A percentile compares a stretch with the other conserved stretches of the same genome.
Conservation (phyloP, 768 basidiomycete species). For the Peribolospora baueri region DNA sequence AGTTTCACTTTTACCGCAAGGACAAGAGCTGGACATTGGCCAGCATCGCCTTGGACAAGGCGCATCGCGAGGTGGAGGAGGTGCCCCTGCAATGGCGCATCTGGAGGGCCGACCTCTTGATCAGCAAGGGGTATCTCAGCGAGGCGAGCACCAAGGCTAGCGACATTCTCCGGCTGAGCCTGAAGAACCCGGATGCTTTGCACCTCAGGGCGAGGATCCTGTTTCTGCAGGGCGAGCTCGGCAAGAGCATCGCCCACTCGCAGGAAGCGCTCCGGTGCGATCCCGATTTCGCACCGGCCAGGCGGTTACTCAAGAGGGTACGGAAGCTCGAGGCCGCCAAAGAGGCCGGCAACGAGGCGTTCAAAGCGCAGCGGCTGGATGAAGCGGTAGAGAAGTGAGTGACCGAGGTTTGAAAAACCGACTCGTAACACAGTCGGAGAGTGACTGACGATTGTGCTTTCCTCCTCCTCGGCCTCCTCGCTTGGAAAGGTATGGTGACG, state of each 20-base stretch:
- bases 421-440: too few species aligned
- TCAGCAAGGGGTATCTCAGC: slow-evolving; percentile 46
- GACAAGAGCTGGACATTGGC: slow-evolving; percentile 54
- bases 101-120: slow-evolving; percentile 54
- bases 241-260: slow-evolving; percentile 46
- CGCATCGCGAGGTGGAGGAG: slow-evolving; percentile 49
- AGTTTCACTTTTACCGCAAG: slow-evolving; percentile 35
- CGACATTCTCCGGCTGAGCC: slow-evolving; percentile 45
- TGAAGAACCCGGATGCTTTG: slow-evolving; percentile 55
- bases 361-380: slow-evolving; percentile 34
- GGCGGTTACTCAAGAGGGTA: slow-evolving; percentile 47
- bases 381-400: slow-evolving; percentile 34
- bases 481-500: slow-evolving; percentile 31
- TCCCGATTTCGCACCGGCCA: slow-evolving; percentile 47
- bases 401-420: too few species aligned
- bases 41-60: slow-evolving; percentile 45
- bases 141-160: slow-evolving; percentile 35
- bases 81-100: slow-evolving; percentile 55
- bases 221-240: slow-evolving; percentile 44
- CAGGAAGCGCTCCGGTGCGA: slow-evolving; percentile 49
- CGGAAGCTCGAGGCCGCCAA: slow-evolving; percentile 60
- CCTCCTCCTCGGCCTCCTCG: too few species aligned
- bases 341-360: slow-evolving; percentile 57
- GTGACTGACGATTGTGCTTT: too few species aligned
- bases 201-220: slow-evolving; percentile 53